phyloP scores from a whole-genome alignment of 345 rosid species.

The Rhizophora apiculata region DNA sequence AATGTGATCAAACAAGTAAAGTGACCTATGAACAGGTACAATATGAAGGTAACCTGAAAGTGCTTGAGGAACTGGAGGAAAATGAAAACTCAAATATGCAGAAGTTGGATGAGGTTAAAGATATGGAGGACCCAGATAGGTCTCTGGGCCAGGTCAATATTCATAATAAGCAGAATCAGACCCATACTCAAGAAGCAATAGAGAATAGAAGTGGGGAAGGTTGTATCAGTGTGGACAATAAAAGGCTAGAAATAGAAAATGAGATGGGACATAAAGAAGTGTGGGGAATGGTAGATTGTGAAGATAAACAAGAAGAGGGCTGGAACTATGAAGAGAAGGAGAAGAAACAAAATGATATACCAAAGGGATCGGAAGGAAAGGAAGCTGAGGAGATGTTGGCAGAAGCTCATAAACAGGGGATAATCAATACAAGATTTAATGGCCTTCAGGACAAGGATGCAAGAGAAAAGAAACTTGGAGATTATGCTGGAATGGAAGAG shows the following conservation, averaged over 20 bases:
- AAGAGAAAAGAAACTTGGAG: slow-evolving; percentile 12
- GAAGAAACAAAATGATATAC: slow-evolving; percentile 15
- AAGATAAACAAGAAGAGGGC: slow-evolving; percentile 17
- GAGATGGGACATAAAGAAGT: slow-evolving; percentile 22
- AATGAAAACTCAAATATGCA: slow-evolving; percentile 22
- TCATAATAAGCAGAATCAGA: slow-evolving; percentile 19
- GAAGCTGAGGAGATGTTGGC: slow-evolving; percentile 10
- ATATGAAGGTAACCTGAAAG: slow-evolving; percentile 31
- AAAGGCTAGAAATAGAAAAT: slow-evolving; percentile 18
- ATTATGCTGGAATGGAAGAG: slow-evolving; percentile 12
- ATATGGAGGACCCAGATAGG: slow-evolving; percentile 14
- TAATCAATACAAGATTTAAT: slow-evolving; percentile 13
- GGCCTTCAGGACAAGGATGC: slow-evolving; percentile 19
- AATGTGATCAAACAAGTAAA: slow-evolving; percentile 13
- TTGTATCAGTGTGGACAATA: slow-evolving; percentile 21
- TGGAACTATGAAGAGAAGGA: slow-evolving; percentile 22
- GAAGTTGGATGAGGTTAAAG: slow-evolving; percentile 18
- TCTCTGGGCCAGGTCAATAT: slow-evolving; percentile 12
- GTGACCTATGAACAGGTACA: slow-evolving; percentile 21
- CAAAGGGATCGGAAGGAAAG: neutral
- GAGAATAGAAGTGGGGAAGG: slow-evolving; percentile 19
- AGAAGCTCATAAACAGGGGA: slow-evolving; percentile 20
- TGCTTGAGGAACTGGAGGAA: slow-evolving; percentile 33
- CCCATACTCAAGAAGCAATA: slow-evolving; percentile 23
- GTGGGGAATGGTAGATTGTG: slow-evolving; percentile 24